phyloP scores from a whole-genome alignment of 2,329 filamentous ascomycete species.

The Alternaria conjuncta region DNA sequence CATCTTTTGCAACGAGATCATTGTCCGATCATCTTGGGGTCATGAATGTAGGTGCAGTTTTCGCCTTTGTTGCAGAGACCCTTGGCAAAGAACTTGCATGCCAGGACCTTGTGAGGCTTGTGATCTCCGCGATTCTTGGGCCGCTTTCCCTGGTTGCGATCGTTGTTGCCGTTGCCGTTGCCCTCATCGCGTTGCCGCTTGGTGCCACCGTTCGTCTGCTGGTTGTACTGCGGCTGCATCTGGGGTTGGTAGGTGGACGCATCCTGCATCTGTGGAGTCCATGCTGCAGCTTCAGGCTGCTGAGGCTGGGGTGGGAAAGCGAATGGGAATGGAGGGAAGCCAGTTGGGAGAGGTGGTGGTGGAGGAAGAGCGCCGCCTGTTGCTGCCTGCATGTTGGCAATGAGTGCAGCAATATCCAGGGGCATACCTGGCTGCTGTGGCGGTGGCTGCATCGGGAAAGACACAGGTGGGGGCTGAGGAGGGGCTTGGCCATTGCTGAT shows the following conservation, averaged over 20 bases:
- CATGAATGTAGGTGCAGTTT: constrained; percentile 76
- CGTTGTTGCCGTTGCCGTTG: constrained; percentile 32
- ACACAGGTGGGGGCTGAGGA: constrained; percentile 19
- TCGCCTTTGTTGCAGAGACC: constrained; percentile 76
- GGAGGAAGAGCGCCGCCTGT: constrained; percentile 24
- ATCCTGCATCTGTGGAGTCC: constrained; percentile 23
- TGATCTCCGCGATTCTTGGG: constrained; percentile 28
- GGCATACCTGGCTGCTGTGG: constrained; percentile 21
- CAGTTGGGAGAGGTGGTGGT: constrained; percentile 33
- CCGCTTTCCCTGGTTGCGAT: constrained; percentile 61
- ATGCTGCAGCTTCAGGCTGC: constrained; percentile 15
- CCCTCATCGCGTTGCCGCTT: constrained; percentile 47
- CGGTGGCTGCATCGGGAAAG: constrained; percentile 16
- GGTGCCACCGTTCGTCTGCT: constrained; percentile 38
- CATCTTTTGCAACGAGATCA: neutral
- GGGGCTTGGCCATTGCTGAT: constrained; percentile 18
- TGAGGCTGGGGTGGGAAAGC: constrained; percentile 20
- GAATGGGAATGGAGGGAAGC: constrained; percentile 24
- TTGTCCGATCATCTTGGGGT: constrained; percentile 39
- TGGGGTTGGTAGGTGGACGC: constrained; percentile 14
- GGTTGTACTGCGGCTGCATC: constrained; percentile 25
- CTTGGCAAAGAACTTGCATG: constrained; percentile 73
- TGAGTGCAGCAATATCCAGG: constrained; percentile 30
- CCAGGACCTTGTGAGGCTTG: constrained; percentile 50
- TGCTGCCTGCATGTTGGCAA: constrained; percentile 32